Evolutionary conservation across 2,329 filamentous ascomycete species (phyloP), one percentile per base, ranked within the genome.

Genomic region (Monosporascus ibericus): DNA sequence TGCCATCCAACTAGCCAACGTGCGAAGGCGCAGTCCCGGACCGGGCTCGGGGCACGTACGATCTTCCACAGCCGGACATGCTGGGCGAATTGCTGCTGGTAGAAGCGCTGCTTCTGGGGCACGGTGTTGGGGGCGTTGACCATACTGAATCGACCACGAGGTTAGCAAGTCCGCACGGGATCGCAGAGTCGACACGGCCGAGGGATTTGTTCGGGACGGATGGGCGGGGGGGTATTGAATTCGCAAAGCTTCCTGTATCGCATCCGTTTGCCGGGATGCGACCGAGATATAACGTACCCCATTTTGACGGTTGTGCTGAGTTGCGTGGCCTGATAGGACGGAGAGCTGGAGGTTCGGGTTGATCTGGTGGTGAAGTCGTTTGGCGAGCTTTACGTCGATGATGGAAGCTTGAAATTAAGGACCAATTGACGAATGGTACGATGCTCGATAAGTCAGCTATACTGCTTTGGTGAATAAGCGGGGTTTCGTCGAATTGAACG

Each of bases 81-180:
- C 58, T 76, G 72, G 65, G 81, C 82, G 72, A 87, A 87, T 63
- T 88, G 85, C 60, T 79, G 75, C 76, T 91, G 88, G 78, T 89
- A 90, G 63, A 82, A 73, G 67, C 81, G 79, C 80, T 92, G 88
- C 75, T 87, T 80, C 68, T 87, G 65, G 52, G 87, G 86, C 65
- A 92, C 88, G 66, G 80, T 81, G 82, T 92, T 92, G 70, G 81
- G 79, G 71, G 85, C 84, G 80, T 88, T 77, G 75, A 90, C 61
- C 68, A 85, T 66, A 67, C 80, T 81, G 62, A 52, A 30, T 5
- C 25, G 18, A 20, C n/a, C n/a, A 24, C 20, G 24, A 9, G 40
- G 34, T 44, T 36, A 34, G 49, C 39, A 22, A 38, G 11, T 18
- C 8, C 17, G 15, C 5, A n/a, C 36, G 30, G 18, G 7, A 18